A percentile compares a stretch with the other conserved stretches of the same genome.
Evolutionary conservation across 352 stramenopile species (phyloP).

Genomic region (Phytopythium mirpurense): DNA sequence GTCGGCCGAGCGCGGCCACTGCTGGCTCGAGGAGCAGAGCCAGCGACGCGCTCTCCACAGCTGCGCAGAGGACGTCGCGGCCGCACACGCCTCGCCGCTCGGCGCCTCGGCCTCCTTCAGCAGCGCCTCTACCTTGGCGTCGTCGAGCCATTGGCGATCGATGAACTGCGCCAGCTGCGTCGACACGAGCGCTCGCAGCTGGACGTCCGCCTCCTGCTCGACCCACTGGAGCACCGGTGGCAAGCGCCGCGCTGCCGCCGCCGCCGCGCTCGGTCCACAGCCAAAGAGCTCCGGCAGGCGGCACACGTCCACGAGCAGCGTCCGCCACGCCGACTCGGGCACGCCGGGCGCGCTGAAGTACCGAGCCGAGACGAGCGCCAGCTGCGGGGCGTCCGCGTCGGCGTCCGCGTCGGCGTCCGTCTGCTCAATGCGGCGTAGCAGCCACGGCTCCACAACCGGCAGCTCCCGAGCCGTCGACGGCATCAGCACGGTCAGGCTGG

Average conservation of each 20-base stretch:
- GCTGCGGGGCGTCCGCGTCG: not conserved
- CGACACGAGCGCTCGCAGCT: conserved; percentile 36
- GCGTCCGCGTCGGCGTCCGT: not conserved
- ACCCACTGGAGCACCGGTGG: conserved; percentile 44
- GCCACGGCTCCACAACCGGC: conserved; percentile 2
- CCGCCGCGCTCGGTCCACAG: conserved; percentile 6
- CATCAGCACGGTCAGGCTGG: conserved; percentile 25
- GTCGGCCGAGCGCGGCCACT: conserved; percentile 29
- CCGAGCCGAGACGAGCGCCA: not conserved
- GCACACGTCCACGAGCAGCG: conserved; percentile 40
- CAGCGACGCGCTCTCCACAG: conserved; percentile 27
- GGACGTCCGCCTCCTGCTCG: conserved; percentile 22
- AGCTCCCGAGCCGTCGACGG: conserved; percentile 12
- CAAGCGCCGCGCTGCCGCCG: conserved; percentile 8
- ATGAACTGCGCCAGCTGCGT: conserved; percentile 33
- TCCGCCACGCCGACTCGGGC: conserved; percentile 19
- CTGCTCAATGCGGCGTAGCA: conserved; percentile 4
- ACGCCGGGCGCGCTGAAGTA: not conserved
- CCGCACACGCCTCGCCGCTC: not conserved
- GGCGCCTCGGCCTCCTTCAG: conserved; percentile 1
- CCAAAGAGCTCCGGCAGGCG: conserved; percentile 31
- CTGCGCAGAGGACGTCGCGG: conserved; percentile 1
- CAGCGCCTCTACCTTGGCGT: not conserved
- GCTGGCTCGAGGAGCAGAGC: conserved; percentile 32
- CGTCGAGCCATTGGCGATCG: conserved; percentile 32